Evolutionary conservation across 78 protist species (phyloP), one percentile per base, ranked within the genome.

Genomic region (Diacronema lutheri): DNA sequence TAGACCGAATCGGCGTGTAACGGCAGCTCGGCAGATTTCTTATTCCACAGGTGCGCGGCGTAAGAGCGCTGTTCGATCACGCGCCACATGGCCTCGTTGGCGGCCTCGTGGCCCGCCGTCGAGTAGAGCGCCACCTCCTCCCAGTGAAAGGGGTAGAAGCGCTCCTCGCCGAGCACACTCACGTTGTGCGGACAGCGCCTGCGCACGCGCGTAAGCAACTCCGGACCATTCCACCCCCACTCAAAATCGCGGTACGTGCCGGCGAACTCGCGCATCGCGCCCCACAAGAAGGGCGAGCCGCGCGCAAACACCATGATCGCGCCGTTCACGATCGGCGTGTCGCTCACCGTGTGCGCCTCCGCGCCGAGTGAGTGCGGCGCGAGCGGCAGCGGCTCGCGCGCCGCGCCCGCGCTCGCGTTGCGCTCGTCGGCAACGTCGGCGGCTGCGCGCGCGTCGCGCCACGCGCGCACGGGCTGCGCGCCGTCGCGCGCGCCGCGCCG

Each of bases 101-200:
- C 10, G 41, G 1, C 40, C 37, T 0, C 26, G 41, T 64, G 29
- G 26, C 13, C 41, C 25, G 25, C 41, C 23, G 11, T 12, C 37
- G 71, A 2, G 71, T 12, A 64, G 31, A 12, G 23, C 23, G 1
- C 71, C 20, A 64, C 25, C 19, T 33, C 41, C 71, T 64, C 25
- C 71, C 71, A 64, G 71, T 64, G 40, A 16, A 64, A 6, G 26
- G 71, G 71, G 71, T 64, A 64, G 71, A 64, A 64, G 71, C 19
- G 26, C 37, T n/a, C 71, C 13, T 10, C 31, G 31, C 23, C 23
- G 31, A 60, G 66, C 33, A 60, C 25, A 26, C 9, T 10, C 66
- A 26, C 66, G 33, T 56, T 9, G 23, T 1, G 23, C 16, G 23
- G 61, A 21, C 61, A 64, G 25, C 71, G 71, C 40, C 1, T 10